Conservation (phyloP, 345 rosid genomes). For the Rhizophora mangle region DNA sequence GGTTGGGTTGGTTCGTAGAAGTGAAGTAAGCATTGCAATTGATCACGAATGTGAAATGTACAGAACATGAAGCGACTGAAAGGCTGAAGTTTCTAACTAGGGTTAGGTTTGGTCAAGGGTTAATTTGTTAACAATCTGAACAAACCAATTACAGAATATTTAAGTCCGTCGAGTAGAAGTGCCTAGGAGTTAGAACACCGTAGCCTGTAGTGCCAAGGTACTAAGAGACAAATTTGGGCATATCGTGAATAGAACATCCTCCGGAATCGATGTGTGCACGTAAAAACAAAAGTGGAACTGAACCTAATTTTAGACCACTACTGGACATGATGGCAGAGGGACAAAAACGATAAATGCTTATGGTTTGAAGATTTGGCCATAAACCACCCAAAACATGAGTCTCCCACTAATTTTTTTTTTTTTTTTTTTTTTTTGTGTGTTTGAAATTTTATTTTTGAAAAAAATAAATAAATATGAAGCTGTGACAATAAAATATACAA, state of each 20-base stretch:
- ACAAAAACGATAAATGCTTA: not conserved
- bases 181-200: constrained; percentile 52
- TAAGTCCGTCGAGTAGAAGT: constrained; percentile 6
- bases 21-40: no score
- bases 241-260: constrained; percentile 39
- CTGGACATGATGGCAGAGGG: not conserved
- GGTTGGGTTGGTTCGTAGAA: no score
- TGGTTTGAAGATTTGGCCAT: constrained; percentile 10
- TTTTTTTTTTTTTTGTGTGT: no score
- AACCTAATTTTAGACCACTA: constrained; percentile 15
- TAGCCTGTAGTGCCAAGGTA: constrained; percentile 46
- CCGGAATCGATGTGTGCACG: constrained; percentile 49
- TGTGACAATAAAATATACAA: no score
- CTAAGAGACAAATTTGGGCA: constrained; percentile 42
- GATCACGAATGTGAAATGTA: no score
- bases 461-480: no score
- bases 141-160: constrained; percentile 11
- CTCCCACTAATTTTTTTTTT: no score
- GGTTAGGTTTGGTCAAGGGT: not conserved
- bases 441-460: no score
- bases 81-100: no score
- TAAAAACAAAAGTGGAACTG: constrained; percentile 1
- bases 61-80: no score
- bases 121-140: not conserved
- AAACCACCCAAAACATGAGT: constrained; percentile 16